phyloP scores from a whole-genome alignment of 257 asterid genomes.

The Plantago elongata region DNA sequence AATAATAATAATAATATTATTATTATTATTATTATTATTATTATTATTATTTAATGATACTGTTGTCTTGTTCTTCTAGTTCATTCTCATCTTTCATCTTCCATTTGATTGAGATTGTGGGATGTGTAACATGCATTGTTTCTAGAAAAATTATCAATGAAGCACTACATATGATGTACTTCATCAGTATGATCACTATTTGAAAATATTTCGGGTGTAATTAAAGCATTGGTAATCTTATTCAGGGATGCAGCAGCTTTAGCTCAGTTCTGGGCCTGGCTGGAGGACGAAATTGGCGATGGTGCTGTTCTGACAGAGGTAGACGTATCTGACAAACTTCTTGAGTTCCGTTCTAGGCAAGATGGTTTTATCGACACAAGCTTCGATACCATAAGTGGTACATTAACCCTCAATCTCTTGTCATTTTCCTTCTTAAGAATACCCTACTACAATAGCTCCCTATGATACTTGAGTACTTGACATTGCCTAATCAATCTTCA shows the following conservation, averaged over 20 bases:
- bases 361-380: slow-evolving; percentile 86
- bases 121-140: no score
- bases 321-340: slow-evolving; percentile 77
- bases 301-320: slow-evolving; percentile 66
- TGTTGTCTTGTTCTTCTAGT: no score
- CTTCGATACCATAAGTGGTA: slow-evolving; percentile 98
- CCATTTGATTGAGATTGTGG: no score
- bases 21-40: no score
- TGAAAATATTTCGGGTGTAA: background rate
- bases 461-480: no score
- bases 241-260: slow-evolving; percentile 94
- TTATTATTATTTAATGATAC: no score
- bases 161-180: no score
- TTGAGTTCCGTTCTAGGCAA: slow-evolving; percentile 83
- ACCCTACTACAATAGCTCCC: no score
- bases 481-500: background rate
- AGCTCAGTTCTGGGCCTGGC: slow-evolving; percentile 93
- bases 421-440: slow-evolving; percentile 3
- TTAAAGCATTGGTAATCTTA: slow-evolving; percentile 16
- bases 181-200: no score
- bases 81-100: no score
- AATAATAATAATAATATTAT: no score
- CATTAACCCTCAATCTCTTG: slow-evolving; percentile 16
- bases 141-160: no score
- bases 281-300: slow-evolving; percentile 68